Conservation (phyloP, 2,329 filamentous ascomycete genomes). For the Chalaropsis thielavioides region DNA sequence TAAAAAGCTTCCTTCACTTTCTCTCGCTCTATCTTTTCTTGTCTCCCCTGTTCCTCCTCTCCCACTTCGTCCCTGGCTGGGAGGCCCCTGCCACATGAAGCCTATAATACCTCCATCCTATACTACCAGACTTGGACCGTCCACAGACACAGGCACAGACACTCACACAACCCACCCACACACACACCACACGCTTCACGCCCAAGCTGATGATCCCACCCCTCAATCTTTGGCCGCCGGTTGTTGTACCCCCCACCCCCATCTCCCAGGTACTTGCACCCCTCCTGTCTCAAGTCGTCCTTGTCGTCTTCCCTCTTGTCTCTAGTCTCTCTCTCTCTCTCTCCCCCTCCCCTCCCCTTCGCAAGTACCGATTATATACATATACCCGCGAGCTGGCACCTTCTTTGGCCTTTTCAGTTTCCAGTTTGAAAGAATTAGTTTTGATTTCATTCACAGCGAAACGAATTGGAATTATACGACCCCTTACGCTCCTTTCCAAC, state of each 20-base stretch:
- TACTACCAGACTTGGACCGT: neutral
- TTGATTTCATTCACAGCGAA: slow-evolving; percentile 26
- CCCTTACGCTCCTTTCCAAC: slow-evolving; percentile 15
- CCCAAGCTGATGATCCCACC: neutral
- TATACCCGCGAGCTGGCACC: slow-evolving; percentile 38
- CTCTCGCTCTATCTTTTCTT: neutral
- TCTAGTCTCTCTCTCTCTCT: neutral
- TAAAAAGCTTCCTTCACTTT: slow-evolving; percentile 6
- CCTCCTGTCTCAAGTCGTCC: slow-evolving; percentile 24
- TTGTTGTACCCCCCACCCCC: slow-evolving; percentile 26
- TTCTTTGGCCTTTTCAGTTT: slow-evolving; percentile 29
- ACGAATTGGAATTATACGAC: slow-evolving; percentile 25
- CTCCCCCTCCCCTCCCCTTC: slow-evolving; percentile 11
- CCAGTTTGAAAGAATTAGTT: slow-evolving; percentile 27
- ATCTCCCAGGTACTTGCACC: slow-evolving; percentile 28
- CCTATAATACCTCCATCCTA: neutral
- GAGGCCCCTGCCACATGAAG: neutral
- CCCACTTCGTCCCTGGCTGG: neutral
- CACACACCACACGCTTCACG: neutral
- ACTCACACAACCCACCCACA: neutral
- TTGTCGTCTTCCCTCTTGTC: slow-evolving; percentile 27
- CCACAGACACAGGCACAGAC: slow-evolving; percentile 2
- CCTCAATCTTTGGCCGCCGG: neutral
- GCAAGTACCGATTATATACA: slow-evolving; percentile 25
- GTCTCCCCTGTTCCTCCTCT: neutral